phyloP scores from a whole-genome alignment of 805 yeast species.

The Schwanniomyces sp. region DNA sequence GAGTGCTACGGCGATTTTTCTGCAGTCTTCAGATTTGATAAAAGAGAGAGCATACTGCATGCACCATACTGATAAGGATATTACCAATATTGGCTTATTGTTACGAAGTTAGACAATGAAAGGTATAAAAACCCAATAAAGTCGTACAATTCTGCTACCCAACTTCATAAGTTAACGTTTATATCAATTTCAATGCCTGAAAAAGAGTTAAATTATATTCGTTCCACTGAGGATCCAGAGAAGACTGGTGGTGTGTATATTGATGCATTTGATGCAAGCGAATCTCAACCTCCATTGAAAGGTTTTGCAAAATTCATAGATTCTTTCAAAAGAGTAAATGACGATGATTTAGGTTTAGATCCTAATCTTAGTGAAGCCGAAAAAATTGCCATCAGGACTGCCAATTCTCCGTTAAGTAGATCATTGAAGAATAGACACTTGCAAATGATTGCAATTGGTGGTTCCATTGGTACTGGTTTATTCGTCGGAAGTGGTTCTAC shows the following conservation, averaged over 20 bases:
- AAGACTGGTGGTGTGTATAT: slow-evolving; percentile 39
- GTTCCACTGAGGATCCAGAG: slow-evolving; percentile 37
- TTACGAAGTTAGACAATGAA: too few species aligned
- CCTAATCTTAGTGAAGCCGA: slow-evolving; percentile 24
- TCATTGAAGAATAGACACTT: slow-evolving; percentile 63
- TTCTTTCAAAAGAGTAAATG: slow-evolving; percentile 32
- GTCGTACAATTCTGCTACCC: neutral
- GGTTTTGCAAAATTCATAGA: slow-evolving; percentile 26
- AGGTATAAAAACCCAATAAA: neutral
- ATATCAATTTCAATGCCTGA: slow-evolving; percentile 26
- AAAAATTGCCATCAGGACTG: slow-evolving; percentile 40
- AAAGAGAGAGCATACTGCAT: too few species aligned
- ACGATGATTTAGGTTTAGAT: slow-evolving; percentile 41
- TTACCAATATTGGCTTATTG: too few species aligned
- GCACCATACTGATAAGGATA: too few species aligned
- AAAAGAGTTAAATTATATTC: slow-evolving; percentile 41
- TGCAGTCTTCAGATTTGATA: too few species aligned
- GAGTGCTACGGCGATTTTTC: too few species aligned
- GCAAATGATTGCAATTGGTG: slow-evolving; percentile 82
- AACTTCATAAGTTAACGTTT: neutral
- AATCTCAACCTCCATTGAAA: slow-evolving; percentile 14
- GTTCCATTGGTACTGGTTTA: slow-evolving; percentile 81
- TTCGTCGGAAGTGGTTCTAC: slow-evolving; percentile 73
- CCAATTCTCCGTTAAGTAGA: slow-evolving; percentile 51
- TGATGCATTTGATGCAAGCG: slow-evolving; percentile 23